Conservation (phyloP, 23 red algal genomes). For the Rhodosorus marinus region DNA sequence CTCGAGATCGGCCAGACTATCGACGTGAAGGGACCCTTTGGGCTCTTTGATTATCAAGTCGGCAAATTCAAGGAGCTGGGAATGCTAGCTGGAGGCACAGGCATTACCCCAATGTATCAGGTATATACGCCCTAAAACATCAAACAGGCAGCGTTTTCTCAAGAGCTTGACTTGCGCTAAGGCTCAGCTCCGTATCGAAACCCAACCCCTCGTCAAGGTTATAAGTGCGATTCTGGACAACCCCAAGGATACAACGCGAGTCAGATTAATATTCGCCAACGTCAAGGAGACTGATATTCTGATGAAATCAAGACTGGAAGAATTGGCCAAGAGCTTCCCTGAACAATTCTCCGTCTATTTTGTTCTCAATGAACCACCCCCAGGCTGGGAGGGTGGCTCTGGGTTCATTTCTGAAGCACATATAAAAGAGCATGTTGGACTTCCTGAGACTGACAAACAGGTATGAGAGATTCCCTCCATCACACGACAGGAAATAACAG, state of each 20-base stretch:
- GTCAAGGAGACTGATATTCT: conserved; percentile 63
- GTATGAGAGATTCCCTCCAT: too few relatives aligned
- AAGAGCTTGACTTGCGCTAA: too few relatives aligned
- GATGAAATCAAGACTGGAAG: conserved; percentile 44
- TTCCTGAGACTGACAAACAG: conserved; percentile 7
- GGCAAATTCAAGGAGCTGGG: conserved; percentile 4
- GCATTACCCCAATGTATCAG: conserved; percentile 97
- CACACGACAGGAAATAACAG: too few relatives aligned
- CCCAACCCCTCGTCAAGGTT: too few relatives aligned
- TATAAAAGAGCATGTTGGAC: conserved; percentile 40
- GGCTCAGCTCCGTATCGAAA: too few relatives aligned
- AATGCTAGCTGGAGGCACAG: conserved; percentile 95
- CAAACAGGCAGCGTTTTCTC: too few relatives aligned
- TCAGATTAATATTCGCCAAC: conserved; percentile 73
- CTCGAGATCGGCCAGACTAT: conserved; percentile 31
- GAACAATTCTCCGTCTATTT: conserved; percentile 45
- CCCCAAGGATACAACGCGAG: conserved; percentile 19
- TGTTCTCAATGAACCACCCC: conserved; percentile 52
- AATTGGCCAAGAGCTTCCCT: conserved; percentile 15
- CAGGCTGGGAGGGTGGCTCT: conserved; percentile 39
- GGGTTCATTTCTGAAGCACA: conserved; percentile 52
- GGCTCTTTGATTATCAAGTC: conserved; percentile 39
- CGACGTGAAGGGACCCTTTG: conserved; percentile 55
- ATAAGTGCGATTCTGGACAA: conserved; percentile 26
- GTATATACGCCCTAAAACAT: conserved; percentile 28